Base-by-base conservation (phyloP, 1,284 basidiomycete genomes). In the Ganoderma sp. region DNA sequence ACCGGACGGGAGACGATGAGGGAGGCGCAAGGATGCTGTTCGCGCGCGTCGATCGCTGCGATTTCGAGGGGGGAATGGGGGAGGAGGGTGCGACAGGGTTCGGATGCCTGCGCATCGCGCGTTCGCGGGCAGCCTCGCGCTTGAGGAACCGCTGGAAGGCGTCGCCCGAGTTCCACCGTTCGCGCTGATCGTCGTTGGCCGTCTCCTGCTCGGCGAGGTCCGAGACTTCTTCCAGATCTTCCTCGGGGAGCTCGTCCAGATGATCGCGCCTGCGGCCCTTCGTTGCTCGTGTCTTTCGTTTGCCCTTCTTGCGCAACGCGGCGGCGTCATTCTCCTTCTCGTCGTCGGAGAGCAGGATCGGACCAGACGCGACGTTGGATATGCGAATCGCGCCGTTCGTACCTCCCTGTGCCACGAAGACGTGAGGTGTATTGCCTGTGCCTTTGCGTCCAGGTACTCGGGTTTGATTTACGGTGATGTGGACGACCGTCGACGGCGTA, bases 381-480 rank as follows among this genome's bases (percentile, higher is more conserved):
- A 76, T 71, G 65, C 73, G 75, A 7, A 78, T 72, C 14, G 73
- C 70, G 25, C 71, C 71, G 22, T 67, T 67, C 1, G 75, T 68
- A 9, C 66, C 63, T 28, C 88, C 88, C 25, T 81, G 81, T 2
- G 87, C 88, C 10, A 73, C 72, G 75, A 91, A 90, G 10, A 91
- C 80, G 69, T 83, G 83, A 0, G 90, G 90, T 28, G 81, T 81
- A 73, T 90, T 90, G 7, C 88, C 84, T 1, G 77, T 78, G 7
- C 89, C 89, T 70, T 83, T 84, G 3, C 89, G 85, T 3, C 79
- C 75, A 19, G 83, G 83, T 8, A 90, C 76, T 14, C 79, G 76
- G 6, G 79, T 78, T 1, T 81, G 84, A 74, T 88, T 88, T 45
- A 87, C 76, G 1, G 88, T 89, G 60, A 92, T 87, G 65, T 91